Percentiles rank a stretch among this genome's conserved stretches.
Evolutionary conservation across 2,329 filamentous ascomycete genomes (phyloP).

Genomic region (Fusarium hainanense): DNA sequence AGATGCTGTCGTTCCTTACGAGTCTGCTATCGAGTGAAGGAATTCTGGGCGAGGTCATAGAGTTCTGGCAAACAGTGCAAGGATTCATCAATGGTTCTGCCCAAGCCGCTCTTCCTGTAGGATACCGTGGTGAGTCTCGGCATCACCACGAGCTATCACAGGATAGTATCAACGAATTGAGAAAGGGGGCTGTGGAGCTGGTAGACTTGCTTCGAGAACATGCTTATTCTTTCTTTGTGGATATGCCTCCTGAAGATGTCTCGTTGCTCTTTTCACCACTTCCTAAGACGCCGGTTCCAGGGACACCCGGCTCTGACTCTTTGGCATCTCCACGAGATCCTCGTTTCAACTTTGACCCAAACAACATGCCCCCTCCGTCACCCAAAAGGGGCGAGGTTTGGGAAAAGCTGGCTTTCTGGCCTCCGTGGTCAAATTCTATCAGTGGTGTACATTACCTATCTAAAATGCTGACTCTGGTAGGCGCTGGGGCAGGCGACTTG

Average conservation of each 20-base stretch:
- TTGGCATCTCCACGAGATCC: slow-evolving; percentile 73
- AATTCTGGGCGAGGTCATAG: slow-evolving; percentile 86
- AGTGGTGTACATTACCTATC: slow-evolving; percentile 92
- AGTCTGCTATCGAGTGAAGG: slow-evolving; percentile 82
- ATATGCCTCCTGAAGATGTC: slow-evolving; percentile 90
- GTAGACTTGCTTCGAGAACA: slow-evolving; percentile 84
- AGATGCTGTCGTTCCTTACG: slow-evolving; percentile 78
- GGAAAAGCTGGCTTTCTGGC: slow-evolving; percentile 97
- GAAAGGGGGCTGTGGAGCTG: slow-evolving; percentile 83
- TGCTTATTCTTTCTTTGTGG: slow-evolving; percentile 83
- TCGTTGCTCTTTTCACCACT: slow-evolving; percentile 87
- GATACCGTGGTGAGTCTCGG: slow-evolving; percentile 83
- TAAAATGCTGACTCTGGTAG: slow-evolving; percentile 82
- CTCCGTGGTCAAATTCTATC: slow-evolving; percentile 89
- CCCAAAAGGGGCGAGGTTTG: slow-evolving; percentile 84
- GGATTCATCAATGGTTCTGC: slow-evolving; percentile 89
- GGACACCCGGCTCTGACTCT: slow-evolving; percentile 47
- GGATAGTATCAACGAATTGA: slow-evolving; percentile 76
- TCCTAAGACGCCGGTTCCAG: slow-evolving; percentile 65
- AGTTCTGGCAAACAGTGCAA: slow-evolving; percentile 93
- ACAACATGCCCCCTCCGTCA: slow-evolving; percentile 79
- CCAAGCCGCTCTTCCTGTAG: slow-evolving; percentile 81
- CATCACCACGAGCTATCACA: slow-evolving; percentile 83
- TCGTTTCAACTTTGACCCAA: slow-evolving; percentile 82
- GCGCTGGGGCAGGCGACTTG: slow-evolving; percentile 89